Base-by-base conservation (phyloP, 1,139 yeast genomes). In the Kluyveromyces marxianus region DNA sequence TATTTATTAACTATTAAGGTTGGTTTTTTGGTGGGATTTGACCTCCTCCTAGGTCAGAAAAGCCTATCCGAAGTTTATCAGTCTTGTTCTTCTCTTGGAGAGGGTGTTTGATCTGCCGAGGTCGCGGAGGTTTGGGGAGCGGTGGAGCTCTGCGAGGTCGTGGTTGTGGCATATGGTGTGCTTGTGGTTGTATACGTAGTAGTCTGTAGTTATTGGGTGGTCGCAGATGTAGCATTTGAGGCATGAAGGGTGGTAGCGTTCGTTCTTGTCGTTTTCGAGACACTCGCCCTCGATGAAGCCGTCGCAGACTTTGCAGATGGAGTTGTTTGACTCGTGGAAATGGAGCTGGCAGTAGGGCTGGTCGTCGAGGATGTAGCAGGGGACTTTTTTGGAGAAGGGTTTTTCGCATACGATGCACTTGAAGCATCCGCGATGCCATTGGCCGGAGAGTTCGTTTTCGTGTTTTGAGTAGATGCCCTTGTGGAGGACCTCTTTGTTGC, bases 361-460 rank as follows among this genome's bases (percentile, higher is more conserved):
- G 63, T 92, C 95, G 40, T 80, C 71, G 39, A 79, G 72, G 3
- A 86, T 95, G 64, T 89, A 90, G 60, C 95, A 88, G 47, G 83
- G 85, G 14, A 78, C 76, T 14, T 75, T 71, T 56, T 79, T 81
- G 52, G 70, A 72, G 63, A 84, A 84, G 38, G 63, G 66, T 1
- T 74, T 59, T 4, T 66, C 65, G 67, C 96, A 88, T n/a, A 69
- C 63, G 25, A 73, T 66, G 68, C 98, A 92, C 25, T 71, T 68
- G 69, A 92, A 90, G 63, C 98, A 92, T 14, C 72, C 68, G 44
- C 95, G 74, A 63, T 92, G 98, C 97, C 97, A 90, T 65, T 89
- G 94, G 0, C 98, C 98, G 1, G 90, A 76, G 37, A 92, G 69
- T 56, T 84, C 90, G 25, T 84, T 83, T 44, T 87, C 88, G 53